Conservation (phyloP, 768 basidiomycete species). For the Suillus subalutaceus region DNA sequence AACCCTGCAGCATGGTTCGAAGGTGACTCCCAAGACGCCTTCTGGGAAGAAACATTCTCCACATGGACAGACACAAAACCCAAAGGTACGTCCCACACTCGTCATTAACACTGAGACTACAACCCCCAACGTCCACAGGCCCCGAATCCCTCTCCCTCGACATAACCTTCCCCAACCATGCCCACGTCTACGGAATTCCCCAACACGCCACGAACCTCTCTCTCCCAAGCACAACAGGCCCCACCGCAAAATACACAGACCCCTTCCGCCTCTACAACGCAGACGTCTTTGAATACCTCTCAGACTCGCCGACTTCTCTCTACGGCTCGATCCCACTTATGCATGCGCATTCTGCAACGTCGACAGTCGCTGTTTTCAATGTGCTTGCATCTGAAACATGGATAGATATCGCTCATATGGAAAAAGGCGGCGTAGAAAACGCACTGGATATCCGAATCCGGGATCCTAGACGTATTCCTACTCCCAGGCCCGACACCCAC, state of each 20-base stretch:
- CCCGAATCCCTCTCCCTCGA: slow-evolving; percentile 94
- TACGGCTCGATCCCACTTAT: slow-evolving; percentile 93
- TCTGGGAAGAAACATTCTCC: slow-evolving; percentile 88
- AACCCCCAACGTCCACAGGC: slow-evolving; percentile 50
- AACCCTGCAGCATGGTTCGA: slow-evolving; percentile 82
- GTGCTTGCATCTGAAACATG: slow-evolving; percentile 90
- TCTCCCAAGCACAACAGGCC: slow-evolving; percentile 85
- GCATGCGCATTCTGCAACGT: slow-evolving; percentile 87
- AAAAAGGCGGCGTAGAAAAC: slow-evolving; percentile 59
- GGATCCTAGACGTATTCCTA: slow-evolving; percentile 92
- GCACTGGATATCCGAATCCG: slow-evolving; percentile 98
- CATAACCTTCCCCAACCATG: slow-evolving; percentile 89
- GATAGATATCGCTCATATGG: slow-evolving; percentile 83
- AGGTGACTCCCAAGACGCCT: slow-evolving; percentile 78
- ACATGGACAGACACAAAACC: slow-evolving; percentile 94
- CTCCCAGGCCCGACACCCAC: slow-evolving; percentile 88
- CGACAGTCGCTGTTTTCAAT: slow-evolving; percentile 91
- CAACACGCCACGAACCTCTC: slow-evolving; percentile 92
- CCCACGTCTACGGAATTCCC: slow-evolving; percentile 93
- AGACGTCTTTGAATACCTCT: slow-evolving; percentile 95
- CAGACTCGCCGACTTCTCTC: slow-evolving; percentile 75
- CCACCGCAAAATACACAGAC: slow-evolving; percentile 75
- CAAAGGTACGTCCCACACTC: slow-evolving; percentile 62
- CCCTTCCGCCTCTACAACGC: slow-evolving; percentile 95
- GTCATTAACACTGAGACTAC: not conserved